These are phyloP conservation scores for Ophiostoma perfectum DNA, from an alignment of 2,329 filamentous ascomycete genomes.

Conservation along the genomic window DNA sequence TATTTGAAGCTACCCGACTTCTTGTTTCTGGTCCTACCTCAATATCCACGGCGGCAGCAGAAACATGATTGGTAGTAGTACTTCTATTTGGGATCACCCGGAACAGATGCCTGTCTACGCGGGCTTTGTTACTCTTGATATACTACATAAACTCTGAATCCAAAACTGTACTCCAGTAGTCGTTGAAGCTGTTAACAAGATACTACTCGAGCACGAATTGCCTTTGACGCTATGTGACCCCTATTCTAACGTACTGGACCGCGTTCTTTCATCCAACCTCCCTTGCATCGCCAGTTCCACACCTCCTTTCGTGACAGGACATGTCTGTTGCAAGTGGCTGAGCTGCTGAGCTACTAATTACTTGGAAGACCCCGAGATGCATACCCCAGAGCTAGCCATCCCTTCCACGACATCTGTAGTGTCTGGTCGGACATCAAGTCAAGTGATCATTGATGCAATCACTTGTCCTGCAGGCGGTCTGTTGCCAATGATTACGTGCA, in stretches of 20 bases:
- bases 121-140: too few species aligned
- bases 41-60: background rate
- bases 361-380: background rate
- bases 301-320: background rate
- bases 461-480: background rate
- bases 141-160: too few species aligned
- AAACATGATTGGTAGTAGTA: background rate
- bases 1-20: too few species aligned
- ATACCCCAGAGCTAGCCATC: background rate
- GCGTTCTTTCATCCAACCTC: background rate
- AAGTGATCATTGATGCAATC: background rate
- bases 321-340: background rate
- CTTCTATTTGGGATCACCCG: too few species aligned
- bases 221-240: background rate
- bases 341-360: background rate
- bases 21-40: background rate
- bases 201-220: background rate
- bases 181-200: background rate
- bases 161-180: too few species aligned
- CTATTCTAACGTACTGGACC: background rate
- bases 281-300: constrained; percentile 5
- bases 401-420: background rate
- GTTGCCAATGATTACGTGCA: constrained; percentile 1
- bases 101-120: too few species aligned
- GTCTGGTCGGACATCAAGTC: background rate